Conservation (phyloP, 345 rosid genomes). For the Turnera subulata region DNA sequence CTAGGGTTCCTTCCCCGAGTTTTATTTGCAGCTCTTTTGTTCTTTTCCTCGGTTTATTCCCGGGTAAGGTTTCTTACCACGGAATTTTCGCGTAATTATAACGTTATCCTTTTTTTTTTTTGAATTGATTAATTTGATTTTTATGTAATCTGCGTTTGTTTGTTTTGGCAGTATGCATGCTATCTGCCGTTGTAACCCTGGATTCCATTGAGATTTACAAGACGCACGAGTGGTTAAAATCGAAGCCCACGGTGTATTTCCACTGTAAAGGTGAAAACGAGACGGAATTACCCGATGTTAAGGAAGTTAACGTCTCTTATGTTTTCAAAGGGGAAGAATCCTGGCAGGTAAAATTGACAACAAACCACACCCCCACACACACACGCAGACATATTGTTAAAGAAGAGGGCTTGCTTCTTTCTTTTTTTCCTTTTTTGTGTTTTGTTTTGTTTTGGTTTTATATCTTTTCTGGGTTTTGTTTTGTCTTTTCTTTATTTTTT, state of each 20-base stretch:
- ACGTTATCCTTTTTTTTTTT: neutral
- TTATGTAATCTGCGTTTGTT: neutral
- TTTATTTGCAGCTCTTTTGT: neutral
- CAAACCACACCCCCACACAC: no score
- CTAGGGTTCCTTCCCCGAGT: constrained; percentile 1
- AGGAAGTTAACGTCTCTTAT: constrained; percentile 18
- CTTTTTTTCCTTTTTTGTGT: neutral
- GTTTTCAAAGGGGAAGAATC: constrained; percentile 29
- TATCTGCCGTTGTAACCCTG: constrained; percentile 21
- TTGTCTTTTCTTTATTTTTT: neutral
- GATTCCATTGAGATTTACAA: constrained; percentile 23
- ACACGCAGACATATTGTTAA: no score
- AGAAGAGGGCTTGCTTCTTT: no score
- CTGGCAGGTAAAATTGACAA: constrained; percentile 34
- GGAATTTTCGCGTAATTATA: no score
- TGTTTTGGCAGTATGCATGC: constrained; percentile 10
- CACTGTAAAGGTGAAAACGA: constrained; percentile 22
- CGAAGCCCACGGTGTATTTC: constrained; percentile 26
- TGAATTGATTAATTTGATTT: neutral
- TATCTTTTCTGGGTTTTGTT: neutral
- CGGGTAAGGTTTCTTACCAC: no score
- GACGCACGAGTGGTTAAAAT: constrained; percentile 20
- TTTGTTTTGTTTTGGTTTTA: no score
- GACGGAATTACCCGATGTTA: constrained; percentile 25
- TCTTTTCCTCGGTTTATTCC: no score